Evolutionary conservation across 2,329 filamentous ascomycete species (phyloP), one percentile per base, ranked within the genome.

Genomic region (Fusarium ambrosium): DNA sequence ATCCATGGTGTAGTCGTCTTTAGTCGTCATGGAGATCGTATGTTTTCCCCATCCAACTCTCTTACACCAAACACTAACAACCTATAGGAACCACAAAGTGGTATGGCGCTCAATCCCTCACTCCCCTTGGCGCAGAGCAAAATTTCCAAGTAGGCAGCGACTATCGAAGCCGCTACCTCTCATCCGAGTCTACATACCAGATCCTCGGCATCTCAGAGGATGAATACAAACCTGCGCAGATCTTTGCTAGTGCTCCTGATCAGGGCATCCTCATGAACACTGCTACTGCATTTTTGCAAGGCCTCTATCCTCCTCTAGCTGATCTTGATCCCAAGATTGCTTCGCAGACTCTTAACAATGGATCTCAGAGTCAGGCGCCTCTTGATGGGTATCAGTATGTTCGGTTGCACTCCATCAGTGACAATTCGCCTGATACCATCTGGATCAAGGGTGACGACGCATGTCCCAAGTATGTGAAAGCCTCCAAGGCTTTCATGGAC

Each of bases 401-500:
- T 18, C 68, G 79, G 3, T 72, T 83, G 11, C 78, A 81, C 14
- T 78, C 79, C 45, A 70, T 80, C 58, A 79, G 76, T 62, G 75
- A 78, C 27, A 78, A 82, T 39, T 81, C 81, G 10, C 81, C 80
- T 9, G 80, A 82, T 55, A 81, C 79, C 13, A 81, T 83, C 58
- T 83, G 82, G 81, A 82, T 83, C 75, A 83, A 83, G 71, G 81
- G 81, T 9, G 81, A 82, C 11, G 81, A 82, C 2, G 72, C 70
- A n/a, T 82, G 81, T 51, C 81, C 81, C 5, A 79, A 77, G 4
- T 80, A 79, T 34, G 75, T 69, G 1, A 71, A 67, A 0, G 74
- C 81, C 0, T 78, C 75, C 55, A 76, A 79, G 68, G 72, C 78
- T 1, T 83, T 81, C 51, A 66, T 70, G 64, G 56, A 79, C n/a